These are phyloP conservation scores for Xylaria sp. DNA, from an alignment of 2,329 filamentous ascomycete species.

Conservation along the genomic window DNA sequence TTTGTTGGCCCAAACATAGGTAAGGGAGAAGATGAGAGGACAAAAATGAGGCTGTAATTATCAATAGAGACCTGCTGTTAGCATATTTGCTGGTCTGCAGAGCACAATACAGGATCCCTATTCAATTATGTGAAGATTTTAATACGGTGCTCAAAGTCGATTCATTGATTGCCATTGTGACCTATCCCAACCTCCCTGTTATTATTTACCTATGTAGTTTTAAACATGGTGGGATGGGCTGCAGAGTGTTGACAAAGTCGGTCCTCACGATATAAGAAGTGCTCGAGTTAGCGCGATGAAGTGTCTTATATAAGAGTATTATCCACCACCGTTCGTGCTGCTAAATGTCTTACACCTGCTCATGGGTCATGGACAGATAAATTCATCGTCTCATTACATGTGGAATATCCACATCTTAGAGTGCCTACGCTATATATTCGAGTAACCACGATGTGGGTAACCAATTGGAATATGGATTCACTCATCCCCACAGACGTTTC, in stretches of 20 bases:
- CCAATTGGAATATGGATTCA: slow-evolving; percentile 3
- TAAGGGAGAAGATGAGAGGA: neutral
- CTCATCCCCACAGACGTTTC: neutral
- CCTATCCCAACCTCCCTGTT: too few relatives aligned
- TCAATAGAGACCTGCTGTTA: neutral
- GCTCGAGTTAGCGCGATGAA: neutral
- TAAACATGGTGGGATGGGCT: neutral
- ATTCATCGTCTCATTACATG: neutral
- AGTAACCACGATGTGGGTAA: neutral
- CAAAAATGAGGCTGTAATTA: neutral
- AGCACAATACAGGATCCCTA: neutral
- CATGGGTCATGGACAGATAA: neutral
- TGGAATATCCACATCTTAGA: slow-evolving; percentile 5
- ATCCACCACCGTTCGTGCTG: neutral
- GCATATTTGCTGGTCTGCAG: neutral
- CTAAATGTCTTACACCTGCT: neutral
- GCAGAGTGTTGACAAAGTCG: neutral
- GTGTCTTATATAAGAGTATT: too few relatives aligned
- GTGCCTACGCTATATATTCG: neutral
- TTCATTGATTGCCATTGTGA: neutral
- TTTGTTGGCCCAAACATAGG: neutral
- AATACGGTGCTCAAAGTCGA: neutral
- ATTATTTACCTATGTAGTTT: neutral
- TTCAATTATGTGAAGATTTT: neutral
- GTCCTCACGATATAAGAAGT: neutral